phyloP scores from a whole-genome alignment of 1,284 basidiomycete genomes.

The Ganoderma multipileum region DNA sequence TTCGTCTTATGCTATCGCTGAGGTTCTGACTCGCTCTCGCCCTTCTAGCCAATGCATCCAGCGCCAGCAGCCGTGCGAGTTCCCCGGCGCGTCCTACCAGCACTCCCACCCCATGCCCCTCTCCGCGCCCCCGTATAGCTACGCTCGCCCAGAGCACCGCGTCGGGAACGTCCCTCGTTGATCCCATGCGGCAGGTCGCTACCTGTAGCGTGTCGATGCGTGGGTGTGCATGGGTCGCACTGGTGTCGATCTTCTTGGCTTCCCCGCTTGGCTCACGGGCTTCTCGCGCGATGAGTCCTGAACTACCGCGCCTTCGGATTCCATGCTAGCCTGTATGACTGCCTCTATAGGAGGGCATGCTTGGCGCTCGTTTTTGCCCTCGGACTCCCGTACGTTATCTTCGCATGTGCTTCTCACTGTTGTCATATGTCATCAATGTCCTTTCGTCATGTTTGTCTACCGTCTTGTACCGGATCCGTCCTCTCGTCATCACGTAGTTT shows the following conservation, averaged over 20 bases:
- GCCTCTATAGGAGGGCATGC: neutral
- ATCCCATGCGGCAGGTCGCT: neutral
- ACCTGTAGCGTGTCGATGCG: neutral
- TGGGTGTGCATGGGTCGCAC: no score
- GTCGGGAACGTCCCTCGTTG: neutral
- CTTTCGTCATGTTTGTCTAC: neutral
- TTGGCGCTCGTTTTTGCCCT: neutral
- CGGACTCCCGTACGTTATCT: neutral
- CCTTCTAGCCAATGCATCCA: conserved; percentile 26
- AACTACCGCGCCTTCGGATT: neutral
- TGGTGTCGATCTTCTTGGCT: neutral
- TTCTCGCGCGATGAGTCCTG: neutral
- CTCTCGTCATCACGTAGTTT: neutral
- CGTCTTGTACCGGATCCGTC: neutral
- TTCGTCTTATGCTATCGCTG: neutral
- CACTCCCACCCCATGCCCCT: neutral
- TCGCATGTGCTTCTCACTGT: neutral
- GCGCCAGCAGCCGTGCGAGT: conserved; percentile 28
- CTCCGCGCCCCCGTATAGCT: neutral
- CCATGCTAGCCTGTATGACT: neutral
- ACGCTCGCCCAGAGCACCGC: neutral
- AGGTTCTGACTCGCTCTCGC: neutral
- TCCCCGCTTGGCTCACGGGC: neutral
- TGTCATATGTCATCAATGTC: neutral
- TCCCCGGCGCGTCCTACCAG: conserved; percentile 14